phyloP scores from a whole-genome alignment of 345 rosid genomes.

The Clausena lansium region DNA sequence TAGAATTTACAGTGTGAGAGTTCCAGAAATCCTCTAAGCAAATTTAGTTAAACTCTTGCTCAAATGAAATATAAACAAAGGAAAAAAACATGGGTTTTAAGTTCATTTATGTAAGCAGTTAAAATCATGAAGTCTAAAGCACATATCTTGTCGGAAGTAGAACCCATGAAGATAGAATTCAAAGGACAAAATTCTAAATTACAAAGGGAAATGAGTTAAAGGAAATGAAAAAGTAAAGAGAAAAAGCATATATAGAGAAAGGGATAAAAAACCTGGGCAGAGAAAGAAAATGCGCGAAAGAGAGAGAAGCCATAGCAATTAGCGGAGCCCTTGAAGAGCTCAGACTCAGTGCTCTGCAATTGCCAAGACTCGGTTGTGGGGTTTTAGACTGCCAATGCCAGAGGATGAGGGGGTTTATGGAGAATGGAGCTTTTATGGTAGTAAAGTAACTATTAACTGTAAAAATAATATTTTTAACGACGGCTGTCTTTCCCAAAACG shows the following conservation, averaged over 20 bases:
- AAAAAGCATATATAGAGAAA: not conserved
- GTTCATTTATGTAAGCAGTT: not conserved
- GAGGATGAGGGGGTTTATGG: not conserved
- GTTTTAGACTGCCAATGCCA: not conserved
- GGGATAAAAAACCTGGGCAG: slow-evolving; percentile 57
- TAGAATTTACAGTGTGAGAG: not conserved
- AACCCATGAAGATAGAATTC: not conserved
- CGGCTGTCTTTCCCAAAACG: no score
- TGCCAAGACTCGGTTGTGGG: not conserved
- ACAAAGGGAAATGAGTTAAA: not conserved
- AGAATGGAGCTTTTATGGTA: not conserved
- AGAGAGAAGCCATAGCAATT: slow-evolving; percentile 57
- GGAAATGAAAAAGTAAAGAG: not conserved
- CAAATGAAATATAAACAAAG: slow-evolving; percentile 10
- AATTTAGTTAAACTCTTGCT: not conserved
- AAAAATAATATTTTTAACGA: no score
- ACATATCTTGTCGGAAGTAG: not conserved
- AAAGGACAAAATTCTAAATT: not conserved
- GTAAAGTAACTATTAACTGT: not conserved
- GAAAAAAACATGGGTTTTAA: not conserved
- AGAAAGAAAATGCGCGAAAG: slow-evolving; percentile 53
- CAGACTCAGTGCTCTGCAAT: not conserved
- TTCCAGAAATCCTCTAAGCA: not conserved
- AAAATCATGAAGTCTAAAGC: not conserved
- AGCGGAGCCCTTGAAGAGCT: not conserved